Evolutionary conservation across 1,284 basidiomycete genomes (phyloP).

Genomic region (Rhodofomes roseus): DNA sequence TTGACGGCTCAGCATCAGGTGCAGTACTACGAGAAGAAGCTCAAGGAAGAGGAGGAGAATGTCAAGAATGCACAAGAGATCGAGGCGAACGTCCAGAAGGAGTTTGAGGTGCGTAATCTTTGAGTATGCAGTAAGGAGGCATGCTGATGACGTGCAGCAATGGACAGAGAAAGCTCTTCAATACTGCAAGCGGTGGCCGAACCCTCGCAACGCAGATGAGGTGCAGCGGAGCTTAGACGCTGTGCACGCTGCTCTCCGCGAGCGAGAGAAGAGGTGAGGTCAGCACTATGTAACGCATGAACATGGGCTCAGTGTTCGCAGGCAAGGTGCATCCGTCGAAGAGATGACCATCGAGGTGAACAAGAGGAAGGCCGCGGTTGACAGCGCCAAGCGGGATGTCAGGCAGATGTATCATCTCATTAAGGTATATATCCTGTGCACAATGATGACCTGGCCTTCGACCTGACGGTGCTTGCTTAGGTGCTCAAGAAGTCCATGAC

Average conservation of each 20-base stretch:
- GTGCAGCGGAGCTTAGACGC: conserved; percentile 63
- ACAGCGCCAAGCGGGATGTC: conserved; percentile 58
- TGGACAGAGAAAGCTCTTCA: conserved; percentile 66
- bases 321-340: conserved; percentile 75
- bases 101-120: conserved; percentile 45
- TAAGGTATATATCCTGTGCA: conserved; percentile 42
- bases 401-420: conserved; percentile 60
- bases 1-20: conserved; percentile 43
- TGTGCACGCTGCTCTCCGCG: conserved; percentile 62
- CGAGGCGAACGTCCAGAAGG: conserved; percentile 48
- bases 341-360: conserved; percentile 71
- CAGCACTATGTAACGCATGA: neutral
- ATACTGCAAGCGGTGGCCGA: conserved; percentile 58
- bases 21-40: conserved; percentile 45
- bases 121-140: neutral
- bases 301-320: conserved; percentile 24
- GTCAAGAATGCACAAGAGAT: conserved; percentile 42
- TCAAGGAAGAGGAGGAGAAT: conserved; percentile 39
- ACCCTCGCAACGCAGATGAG: conserved; percentile 50
- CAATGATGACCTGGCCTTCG: conserved; percentile 3
- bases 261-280: conserved; percentile 62
- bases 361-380: conserved; percentile 51
- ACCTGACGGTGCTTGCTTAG: neutral
- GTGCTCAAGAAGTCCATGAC: conserved; percentile 58
- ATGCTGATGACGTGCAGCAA: conserved; percentile 32